These are phyloP conservation scores for Phytophthora constricta DNA, from an alignment of 352 stramenopile species.

Conservation along the genomic window DNA sequence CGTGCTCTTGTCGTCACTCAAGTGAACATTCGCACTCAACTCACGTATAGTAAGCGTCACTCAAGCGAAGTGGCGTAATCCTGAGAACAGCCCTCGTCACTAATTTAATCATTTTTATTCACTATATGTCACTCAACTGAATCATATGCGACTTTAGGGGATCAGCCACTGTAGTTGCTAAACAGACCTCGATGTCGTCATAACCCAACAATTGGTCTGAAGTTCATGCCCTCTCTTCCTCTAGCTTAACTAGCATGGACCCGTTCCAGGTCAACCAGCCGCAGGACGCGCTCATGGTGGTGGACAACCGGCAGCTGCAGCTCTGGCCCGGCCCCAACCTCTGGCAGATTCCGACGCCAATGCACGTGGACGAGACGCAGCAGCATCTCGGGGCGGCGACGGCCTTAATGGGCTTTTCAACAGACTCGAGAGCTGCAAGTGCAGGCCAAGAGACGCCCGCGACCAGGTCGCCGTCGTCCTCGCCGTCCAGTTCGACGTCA, in stretches of 20 bases:
- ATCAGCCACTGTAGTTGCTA: too few species aligned
- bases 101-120: not conserved
- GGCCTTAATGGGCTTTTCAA: conserved; percentile 14
- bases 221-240: conserved; percentile 2
- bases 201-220: not conserved
- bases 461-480: conserved; percentile 13
- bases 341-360: conserved; percentile 11
- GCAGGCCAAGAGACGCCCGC: conserved; percentile 9
- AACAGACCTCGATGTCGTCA: not conserved
- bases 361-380: not conserved
- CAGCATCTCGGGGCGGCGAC: conserved; percentile 16
- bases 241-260: conserved; percentile 13
- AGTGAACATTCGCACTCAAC: too few species aligned
- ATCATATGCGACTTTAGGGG: too few species aligned
- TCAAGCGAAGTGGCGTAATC: too few species aligned
- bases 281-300: conserved; percentile 24
- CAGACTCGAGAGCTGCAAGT: not conserved
- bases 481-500: conserved; percentile 6
- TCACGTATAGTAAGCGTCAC: too few species aligned
- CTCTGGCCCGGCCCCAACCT: conserved; percentile 17
- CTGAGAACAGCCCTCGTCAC: too few species aligned
- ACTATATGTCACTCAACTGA: conserved; percentile 14
- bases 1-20: too few species aligned
- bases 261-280: conserved; percentile 14
- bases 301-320: conserved; percentile 34